Conservation (phyloP, 768 basidiomycete species). For the Hysterangium stoloniferum region DNA sequence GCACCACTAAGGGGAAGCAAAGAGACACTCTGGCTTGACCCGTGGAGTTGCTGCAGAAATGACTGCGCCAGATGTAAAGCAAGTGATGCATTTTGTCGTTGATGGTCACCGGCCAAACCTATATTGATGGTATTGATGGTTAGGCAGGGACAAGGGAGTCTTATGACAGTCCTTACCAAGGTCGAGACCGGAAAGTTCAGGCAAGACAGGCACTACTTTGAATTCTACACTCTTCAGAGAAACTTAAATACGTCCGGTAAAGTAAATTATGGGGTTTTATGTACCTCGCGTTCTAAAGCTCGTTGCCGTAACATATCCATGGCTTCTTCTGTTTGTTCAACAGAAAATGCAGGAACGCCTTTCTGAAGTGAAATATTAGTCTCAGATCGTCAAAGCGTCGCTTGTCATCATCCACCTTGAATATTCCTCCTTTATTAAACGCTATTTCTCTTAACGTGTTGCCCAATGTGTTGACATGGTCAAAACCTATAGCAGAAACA, state of each 20-base stretch:
- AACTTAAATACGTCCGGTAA: slow-evolving; percentile 1
- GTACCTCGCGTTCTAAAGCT: slow-evolving; percentile 60
- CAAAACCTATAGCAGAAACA: slow-evolving; percentile 83
- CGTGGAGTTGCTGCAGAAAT: slow-evolving; percentile 40
- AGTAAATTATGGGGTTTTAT: slow-evolving; percentile 5
- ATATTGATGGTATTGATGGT: slow-evolving; percentile 8
- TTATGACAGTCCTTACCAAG: slow-evolving; percentile 43
- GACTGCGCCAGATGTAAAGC: slow-evolving; percentile 65
- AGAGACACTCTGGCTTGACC: slow-evolving; percentile 14
- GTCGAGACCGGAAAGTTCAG: slow-evolving; percentile 44
- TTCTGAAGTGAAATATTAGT: slow-evolving; percentile 32
- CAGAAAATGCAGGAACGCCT: slow-evolving; percentile 79
- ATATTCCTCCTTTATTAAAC: slow-evolving; percentile 94
- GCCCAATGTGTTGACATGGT: slow-evolving; percentile 83
- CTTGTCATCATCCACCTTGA: slow-evolving; percentile 50
- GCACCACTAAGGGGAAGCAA: slow-evolving; percentile 35
- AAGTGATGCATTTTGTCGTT: slow-evolving; percentile 79
- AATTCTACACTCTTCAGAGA: slow-evolving; percentile 57
- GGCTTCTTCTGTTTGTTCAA: slow-evolving; percentile 65
- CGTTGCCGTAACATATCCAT: slow-evolving; percentile 58
- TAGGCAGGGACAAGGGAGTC: not conserved
- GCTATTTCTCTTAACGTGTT: slow-evolving; percentile 86
- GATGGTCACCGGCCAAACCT: slow-evolving; percentile 86
- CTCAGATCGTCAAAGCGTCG: not conserved
- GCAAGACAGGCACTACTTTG: slow-evolving; percentile 44